Base-by-base conservation (phyloP, 2,329 filamentous ascomycete species). In the Metarhizium album region DNA sequence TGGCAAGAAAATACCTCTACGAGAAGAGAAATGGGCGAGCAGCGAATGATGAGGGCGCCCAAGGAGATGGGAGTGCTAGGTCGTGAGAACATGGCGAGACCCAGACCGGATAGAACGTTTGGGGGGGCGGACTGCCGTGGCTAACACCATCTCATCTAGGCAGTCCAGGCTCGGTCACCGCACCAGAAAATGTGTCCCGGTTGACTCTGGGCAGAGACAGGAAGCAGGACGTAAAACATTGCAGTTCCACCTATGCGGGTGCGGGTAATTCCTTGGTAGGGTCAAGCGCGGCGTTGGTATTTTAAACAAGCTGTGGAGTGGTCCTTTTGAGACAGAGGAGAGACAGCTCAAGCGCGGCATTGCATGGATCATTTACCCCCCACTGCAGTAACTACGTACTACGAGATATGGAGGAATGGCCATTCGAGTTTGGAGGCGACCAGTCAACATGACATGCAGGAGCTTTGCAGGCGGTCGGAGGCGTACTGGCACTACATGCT, bases 21-120 rank as follows among this genome's bases (percentile, higher is more conserved):
- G 91, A 49, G 91, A 97, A 69, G 75, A 76, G 65, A 78, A 87
- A 59, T 97, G 91, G 91, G 80, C 83, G 27, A 60, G 62, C 49
- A 57, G 53, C 46, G 60, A 60, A 43, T 64, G 55, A 60, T 45
- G 35, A 50, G 49, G 51, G 29, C 47, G 31, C 23, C 20, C 33
- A 55, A 48, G 46, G 48, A 52, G 49, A 46, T 45, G 50, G 52
- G 46, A 42, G 37, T 42, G 31, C 49, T 37, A 48, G 49, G 50
- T 45, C 51, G 42, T 23, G 20, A 14, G 22, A 18, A 6, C 40
- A 24, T 6, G 38, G 22, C n/a, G 13, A 43, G 20, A 43, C 11
- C 11, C 8, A 35, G 33, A 35, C 33, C 22, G 20, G 40, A 24
- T 14, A 24, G 14, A 3, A 24, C 22, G 20, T 22, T 22, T 3